Percentiles rank a stretch among this genome's conserved stretches.
Evolutionary conservation across 2,329 filamentous ascomycete genomes (phyloP).

Genomic region (Phyllachora maydis): DNA sequence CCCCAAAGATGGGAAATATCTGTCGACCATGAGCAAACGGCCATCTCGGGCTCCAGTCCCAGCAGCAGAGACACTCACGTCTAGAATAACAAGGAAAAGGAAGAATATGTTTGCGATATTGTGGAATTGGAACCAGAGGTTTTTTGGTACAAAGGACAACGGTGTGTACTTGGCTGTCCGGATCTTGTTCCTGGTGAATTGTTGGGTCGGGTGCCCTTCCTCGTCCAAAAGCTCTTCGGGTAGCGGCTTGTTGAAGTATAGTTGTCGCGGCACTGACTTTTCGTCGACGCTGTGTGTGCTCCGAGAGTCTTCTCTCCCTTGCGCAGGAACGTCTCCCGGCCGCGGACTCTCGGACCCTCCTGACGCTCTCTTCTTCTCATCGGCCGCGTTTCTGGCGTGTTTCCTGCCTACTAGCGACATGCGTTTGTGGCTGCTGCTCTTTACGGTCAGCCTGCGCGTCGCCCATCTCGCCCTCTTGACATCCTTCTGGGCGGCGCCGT

Average conservation of each 20-base stretch:
- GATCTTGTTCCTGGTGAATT: slow-evolving; percentile 86
- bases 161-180: slow-evolving; percentile 95
- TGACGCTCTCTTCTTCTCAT: slow-evolving; percentile 45
- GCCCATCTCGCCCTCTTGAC: slow-evolving; percentile 78
- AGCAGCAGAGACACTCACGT: slow-evolving; percentile 37
- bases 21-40: slow-evolving; percentile 15
- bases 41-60: neutral
- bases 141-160: slow-evolving; percentile 87
- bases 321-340: slow-evolving; percentile 13
- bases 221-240: slow-evolving; percentile 59
- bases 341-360: slow-evolving; percentile 1
- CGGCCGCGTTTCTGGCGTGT: slow-evolving; percentile 40
- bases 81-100: slow-evolving; percentile 83
- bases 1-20: slow-evolving; percentile 95
- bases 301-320: slow-evolving; percentile 15
- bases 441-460: slow-evolving; percentile 66
- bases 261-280: slow-evolving; percentile 26
- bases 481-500: slow-evolving; percentile 3
- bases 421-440: slow-evolving; percentile 60
- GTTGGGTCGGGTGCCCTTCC: slow-evolving; percentile 48
- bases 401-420: slow-evolving; percentile 61
- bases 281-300: slow-evolving; percentile 11
- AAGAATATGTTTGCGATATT: slow-evolving; percentile 98
- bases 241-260: slow-evolving; percentile 77
- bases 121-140: slow-evolving; percentile 94